A percentile compares a stretch with the other conserved stretches of the same genome.
These are phyloP conservation scores for Perilla frutescens DNA, from an alignment of 257 asterid genomes.

Conservation along the genomic window DNA sequence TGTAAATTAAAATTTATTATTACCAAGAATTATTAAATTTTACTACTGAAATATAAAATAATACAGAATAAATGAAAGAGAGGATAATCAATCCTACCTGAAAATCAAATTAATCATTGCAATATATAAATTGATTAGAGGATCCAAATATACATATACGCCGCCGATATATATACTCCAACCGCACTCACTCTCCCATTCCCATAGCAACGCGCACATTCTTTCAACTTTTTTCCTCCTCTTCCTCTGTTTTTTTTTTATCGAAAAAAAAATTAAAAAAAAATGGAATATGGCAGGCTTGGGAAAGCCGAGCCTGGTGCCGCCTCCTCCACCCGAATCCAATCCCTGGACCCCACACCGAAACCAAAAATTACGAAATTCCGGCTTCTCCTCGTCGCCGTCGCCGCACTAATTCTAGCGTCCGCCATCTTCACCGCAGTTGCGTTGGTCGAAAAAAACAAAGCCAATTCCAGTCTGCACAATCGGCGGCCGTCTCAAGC, in stretches of 20 bases:
- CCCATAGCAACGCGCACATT: not conserved
- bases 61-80: not conserved
- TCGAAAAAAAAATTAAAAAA: not conserved
- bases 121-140: too few species aligned
- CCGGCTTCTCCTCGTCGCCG: conserved; percentile 47
- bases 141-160: not conserved
- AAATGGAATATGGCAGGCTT: conserved; percentile 64
- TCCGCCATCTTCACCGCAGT: conserved; percentile 59
- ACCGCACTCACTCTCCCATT: conserved; percentile 9
- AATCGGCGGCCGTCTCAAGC: conserved; percentile 67
- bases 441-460: conserved; percentile 48
- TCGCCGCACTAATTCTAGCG: conserved; percentile 55
- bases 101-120: too few species aligned
- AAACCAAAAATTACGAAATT: conserved; percentile 43
- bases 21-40: not conserved
- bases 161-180: conserved; percentile 27
- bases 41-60: not conserved
- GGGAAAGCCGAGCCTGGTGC: conserved; percentile 51
- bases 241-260: not conserved
- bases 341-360: conserved; percentile 33
- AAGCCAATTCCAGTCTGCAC: conserved; percentile 34
- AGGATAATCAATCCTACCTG: too few species aligned
- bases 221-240: not conserved
- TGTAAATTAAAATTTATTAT: too few species aligned
- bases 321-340: conserved; percentile 48